Evolutionary conservation across 176 grass and related monocot genomes (phyloP).

Genomic region (Rhynchospora breviuscula): DNA sequence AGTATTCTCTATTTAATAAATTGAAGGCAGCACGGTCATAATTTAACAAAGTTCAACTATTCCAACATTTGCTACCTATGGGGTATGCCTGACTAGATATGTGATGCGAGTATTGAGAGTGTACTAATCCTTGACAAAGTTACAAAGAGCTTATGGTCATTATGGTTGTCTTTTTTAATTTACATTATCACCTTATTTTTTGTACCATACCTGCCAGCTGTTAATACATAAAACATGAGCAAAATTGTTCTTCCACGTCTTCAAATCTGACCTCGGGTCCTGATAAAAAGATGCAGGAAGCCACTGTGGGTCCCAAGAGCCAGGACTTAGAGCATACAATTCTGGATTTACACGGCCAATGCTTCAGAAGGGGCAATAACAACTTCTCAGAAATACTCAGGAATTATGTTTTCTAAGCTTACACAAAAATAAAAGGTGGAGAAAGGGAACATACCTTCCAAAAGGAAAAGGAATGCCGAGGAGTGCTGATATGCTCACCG

Average conservation of each 20-base stretch:
- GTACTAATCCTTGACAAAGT: background rate
- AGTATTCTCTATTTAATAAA: background rate
- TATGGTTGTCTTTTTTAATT: background rate
- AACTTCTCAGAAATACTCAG: slow-evolving; percentile 18
- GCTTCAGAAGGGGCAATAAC: slow-evolving; percentile 40
- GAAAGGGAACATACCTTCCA: slow-evolving; percentile 54
- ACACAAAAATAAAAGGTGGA: background rate
- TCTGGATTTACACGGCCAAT: slow-evolving; percentile 91
- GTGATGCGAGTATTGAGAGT: background rate
- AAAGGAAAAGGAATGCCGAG: slow-evolving; percentile 97
- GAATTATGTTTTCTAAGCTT: slow-evolving; percentile 8
- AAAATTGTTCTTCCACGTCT: slow-evolving; percentile 72
- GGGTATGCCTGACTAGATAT: background rate
- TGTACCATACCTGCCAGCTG: slow-evolving; percentile 70
- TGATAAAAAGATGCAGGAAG: slow-evolving; percentile 29
- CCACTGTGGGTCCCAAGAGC: slow-evolving; percentile 60
- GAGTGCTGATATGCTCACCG: slow-evolving; percentile 82
- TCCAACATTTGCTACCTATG: background rate
- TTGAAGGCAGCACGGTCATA: background rate
- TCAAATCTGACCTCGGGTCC: slow-evolving; percentile 43
- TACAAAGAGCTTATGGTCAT: background rate
- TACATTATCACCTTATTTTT: background rate
- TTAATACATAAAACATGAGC: slow-evolving; percentile 81
- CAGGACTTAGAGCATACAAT: slow-evolving; percentile 70
- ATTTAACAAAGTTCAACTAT: background rate